Conservation (phyloP, 2,329 filamentous ascomycete genomes). For the Cladophialophora chaetospira region DNA sequence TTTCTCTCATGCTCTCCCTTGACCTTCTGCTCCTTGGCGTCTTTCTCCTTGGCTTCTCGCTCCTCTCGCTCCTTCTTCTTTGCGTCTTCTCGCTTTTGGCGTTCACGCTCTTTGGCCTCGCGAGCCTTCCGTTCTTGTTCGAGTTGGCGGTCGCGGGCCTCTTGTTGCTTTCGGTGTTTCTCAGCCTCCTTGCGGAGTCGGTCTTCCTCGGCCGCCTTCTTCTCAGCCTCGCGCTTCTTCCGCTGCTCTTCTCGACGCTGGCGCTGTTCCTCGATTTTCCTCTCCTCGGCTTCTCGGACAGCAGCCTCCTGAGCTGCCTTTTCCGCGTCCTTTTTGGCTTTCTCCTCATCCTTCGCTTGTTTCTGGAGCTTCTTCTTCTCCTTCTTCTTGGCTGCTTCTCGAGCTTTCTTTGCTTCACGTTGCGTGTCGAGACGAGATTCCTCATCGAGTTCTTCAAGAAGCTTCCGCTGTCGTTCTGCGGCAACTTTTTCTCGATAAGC, state of each 20-base stretch:
- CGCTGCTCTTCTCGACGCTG: slow-evolving; percentile 85
- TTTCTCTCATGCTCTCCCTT: slow-evolving; percentile 64
- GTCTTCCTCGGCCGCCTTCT: slow-evolving; percentile 88
- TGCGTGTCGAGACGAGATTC: slow-evolving; percentile 75
- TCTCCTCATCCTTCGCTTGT: slow-evolving; percentile 85
- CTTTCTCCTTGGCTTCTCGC: slow-evolving; percentile 65
- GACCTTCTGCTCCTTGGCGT: slow-evolving; percentile 67
- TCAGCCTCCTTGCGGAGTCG: slow-evolving; percentile 82
- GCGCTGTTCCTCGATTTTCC: slow-evolving; percentile 76
- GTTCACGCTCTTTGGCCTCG: slow-evolving; percentile 78
- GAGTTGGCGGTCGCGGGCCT: slow-evolving; percentile 82
- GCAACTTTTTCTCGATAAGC: slow-evolving; percentile 99
- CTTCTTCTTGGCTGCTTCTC: slow-evolving; percentile 92
- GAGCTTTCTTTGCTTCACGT: slow-evolving; percentile 88
- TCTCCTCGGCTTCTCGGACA: slow-evolving; percentile 72
- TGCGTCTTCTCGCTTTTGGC: slow-evolving; percentile 69
- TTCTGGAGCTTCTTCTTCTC: slow-evolving; percentile 90
- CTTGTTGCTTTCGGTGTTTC: slow-evolving; percentile 73
- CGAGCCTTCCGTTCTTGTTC: slow-evolving; percentile 82
- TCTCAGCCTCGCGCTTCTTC: slow-evolving; percentile 86
- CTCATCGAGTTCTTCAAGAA: slow-evolving; percentile 87
- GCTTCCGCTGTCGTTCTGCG: slow-evolving; percentile 83
- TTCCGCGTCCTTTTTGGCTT: slow-evolving; percentile 82
- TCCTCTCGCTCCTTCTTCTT: slow-evolving; percentile 77
- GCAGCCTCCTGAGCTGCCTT: slow-evolving; percentile 84